Evolutionary conservation across 306 rosid species (phyloP).

Genomic region (Trifolium subterraneum): DNA sequence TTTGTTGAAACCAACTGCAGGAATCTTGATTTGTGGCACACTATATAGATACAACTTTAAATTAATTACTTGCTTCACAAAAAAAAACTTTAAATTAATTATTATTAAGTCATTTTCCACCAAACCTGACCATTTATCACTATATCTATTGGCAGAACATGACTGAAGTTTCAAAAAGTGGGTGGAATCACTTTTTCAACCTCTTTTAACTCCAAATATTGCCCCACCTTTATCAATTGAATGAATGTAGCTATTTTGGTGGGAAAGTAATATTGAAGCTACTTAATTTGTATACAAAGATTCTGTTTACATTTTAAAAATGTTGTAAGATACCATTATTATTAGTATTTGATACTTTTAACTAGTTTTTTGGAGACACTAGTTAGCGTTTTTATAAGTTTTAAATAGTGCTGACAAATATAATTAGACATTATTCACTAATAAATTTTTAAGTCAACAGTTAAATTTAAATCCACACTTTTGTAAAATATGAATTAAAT

Average conservation of each 20-base stretch:
- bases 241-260: neutral
- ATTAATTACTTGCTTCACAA: no score
- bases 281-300: neutral
- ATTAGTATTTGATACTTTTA: no score
- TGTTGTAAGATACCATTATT: no score
- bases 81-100: neutral
- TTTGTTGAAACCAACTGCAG: no score
- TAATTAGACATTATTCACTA: no score
- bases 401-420: no score
- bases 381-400: no score
- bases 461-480: no score
- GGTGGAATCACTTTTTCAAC: slow-evolving; percentile 4
- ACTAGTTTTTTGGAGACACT: no score
- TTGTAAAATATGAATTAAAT: no score
- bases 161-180: neutral
- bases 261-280: neutral
- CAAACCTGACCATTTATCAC: slow-evolving; percentile 5
- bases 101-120: neutral
- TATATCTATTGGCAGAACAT: neutral
- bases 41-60: neutral
- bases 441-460: no score
- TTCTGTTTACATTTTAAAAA: no score
- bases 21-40: neutral
- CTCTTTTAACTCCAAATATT: neutral
- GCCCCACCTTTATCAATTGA: neutral